phyloP scores from a whole-genome alignment of 2,329 filamentous ascomycete genomes.

The Thermoascus crustaceus region DNA sequence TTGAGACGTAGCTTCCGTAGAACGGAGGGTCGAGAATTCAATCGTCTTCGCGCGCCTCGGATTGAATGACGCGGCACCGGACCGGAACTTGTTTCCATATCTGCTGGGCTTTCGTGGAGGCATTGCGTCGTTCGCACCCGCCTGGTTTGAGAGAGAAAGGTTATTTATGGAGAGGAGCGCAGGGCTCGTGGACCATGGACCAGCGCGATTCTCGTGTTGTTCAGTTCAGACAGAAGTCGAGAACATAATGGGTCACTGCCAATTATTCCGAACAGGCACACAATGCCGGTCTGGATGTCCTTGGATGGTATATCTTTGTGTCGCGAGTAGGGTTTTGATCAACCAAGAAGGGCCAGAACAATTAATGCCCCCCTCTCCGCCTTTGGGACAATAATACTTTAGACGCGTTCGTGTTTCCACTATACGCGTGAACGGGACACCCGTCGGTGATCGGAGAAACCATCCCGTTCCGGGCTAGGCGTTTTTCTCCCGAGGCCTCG shows the following conservation, averaged over 20 bases:
- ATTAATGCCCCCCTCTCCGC: background rate
- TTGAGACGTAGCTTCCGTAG: slow-evolving; percentile 77
- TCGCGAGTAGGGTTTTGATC: background rate
- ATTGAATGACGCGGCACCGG: slow-evolving; percentile 33
- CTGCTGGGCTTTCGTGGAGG: slow-evolving; percentile 48
- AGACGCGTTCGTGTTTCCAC: slow-evolving; percentile 31
- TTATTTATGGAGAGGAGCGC: slow-evolving; percentile 11
- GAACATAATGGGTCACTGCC: no score
- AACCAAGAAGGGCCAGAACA: background rate
- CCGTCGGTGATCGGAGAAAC: slow-evolving; percentile 16
- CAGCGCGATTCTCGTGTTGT: slow-evolving; percentile 5
- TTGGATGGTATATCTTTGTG: no score
- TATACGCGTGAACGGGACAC: slow-evolving; percentile 19
- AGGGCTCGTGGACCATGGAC: slow-evolving; percentile 22
- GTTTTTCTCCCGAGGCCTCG: slow-evolving; percentile 3
- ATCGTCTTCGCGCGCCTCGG: slow-evolving; percentile 65
- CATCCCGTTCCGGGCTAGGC: slow-evolving; percentile 6
- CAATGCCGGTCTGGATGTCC: no score
- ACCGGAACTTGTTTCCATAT: slow-evolving; percentile 54
- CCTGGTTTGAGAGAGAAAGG: slow-evolving; percentile 15
- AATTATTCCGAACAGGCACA: no score
- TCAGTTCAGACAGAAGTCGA: no score
- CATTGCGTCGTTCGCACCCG: slow-evolving; percentile 33
- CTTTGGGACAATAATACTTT: slow-evolving; percentile 2
- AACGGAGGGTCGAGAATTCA: slow-evolving; percentile 62